phyloP scores from a whole-genome alignment of 345 rosid genomes.

The Melaleuca quinquenervia region DNA sequence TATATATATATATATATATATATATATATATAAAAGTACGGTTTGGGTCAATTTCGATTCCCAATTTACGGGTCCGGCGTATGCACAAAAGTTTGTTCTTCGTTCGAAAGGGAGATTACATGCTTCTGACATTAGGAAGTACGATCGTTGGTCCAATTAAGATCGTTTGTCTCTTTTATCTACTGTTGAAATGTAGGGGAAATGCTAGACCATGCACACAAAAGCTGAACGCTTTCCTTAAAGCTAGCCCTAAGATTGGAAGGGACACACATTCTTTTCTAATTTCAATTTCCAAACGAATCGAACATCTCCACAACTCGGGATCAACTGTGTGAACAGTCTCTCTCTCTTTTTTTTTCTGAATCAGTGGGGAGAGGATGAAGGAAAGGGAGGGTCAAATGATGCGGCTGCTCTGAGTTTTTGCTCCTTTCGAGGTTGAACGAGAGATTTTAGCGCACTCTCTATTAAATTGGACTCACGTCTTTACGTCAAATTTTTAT shows the following conservation, averaged over 20 bases:
- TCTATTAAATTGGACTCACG: background rate
- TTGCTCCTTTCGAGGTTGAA: background rate
- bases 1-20: too few relatives aligned
- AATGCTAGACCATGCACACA: background rate
- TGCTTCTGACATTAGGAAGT: background rate
- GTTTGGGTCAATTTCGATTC: background rate
- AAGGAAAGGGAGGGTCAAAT: background rate
- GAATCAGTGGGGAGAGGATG: background rate
- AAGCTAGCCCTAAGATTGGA: background rate
- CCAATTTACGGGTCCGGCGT: background rate
- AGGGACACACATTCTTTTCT: background rate
- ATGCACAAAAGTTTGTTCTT: background rate
- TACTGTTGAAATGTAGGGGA: background rate
- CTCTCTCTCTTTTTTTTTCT: background rate
- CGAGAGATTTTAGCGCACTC: background rate
- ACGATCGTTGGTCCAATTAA: background rate
- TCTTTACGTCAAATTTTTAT: background rate
- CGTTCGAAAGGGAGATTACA: background rate
- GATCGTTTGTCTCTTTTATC: background rate
- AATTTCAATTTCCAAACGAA: background rate
- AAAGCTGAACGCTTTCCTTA: background rate
- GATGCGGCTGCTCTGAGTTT: background rate
- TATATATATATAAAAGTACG: background rate
- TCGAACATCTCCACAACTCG: background rate
- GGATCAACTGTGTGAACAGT: background rate